These are phyloP conservation scores for Acer campestre DNA, from an alignment of 345 rosid species.

Conservation along the genomic window DNA sequence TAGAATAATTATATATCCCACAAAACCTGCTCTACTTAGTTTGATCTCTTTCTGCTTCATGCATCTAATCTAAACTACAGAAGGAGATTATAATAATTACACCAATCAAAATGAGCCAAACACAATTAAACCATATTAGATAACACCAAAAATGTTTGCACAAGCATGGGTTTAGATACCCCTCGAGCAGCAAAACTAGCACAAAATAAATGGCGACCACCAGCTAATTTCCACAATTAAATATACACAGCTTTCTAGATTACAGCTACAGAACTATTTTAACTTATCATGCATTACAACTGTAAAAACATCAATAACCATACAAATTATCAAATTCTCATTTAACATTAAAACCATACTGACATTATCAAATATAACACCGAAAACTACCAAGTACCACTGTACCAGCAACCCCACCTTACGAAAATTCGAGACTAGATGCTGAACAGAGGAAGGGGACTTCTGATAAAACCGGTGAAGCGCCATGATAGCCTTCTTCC, in stretches of 20 bases:
- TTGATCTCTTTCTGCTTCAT: background rate
- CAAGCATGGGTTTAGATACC: background rate
- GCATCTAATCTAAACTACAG: background rate
- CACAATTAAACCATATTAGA: background rate
- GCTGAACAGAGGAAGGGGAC: constrained; percentile 90
- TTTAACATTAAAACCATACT: too few relatives aligned
- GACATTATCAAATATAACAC: too few relatives aligned
- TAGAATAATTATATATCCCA: background rate
- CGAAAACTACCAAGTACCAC: background rate
- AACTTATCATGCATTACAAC: too few relatives aligned
- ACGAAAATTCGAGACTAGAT: constrained; percentile 84
- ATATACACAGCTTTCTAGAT: too few relatives aligned
- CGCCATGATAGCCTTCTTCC: constrained; percentile 99
- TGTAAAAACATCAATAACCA: background rate
- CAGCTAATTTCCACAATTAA: background rate
- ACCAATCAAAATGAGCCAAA: background rate
- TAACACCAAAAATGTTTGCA: background rate
- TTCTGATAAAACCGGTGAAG: constrained; percentile 85
- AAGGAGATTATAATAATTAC: too few relatives aligned
- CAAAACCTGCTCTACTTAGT: background rate
- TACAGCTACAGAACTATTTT: too few relatives aligned
- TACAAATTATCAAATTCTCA: too few relatives aligned
- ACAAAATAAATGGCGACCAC: background rate
- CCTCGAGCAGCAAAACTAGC: background rate
- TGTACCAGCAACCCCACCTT: constrained; percentile 42